Evolutionary conservation across 306 rosid species (phyloP), one percentile per base, ranked within the genome.

Genomic region (Sindora glabra): DNA sequence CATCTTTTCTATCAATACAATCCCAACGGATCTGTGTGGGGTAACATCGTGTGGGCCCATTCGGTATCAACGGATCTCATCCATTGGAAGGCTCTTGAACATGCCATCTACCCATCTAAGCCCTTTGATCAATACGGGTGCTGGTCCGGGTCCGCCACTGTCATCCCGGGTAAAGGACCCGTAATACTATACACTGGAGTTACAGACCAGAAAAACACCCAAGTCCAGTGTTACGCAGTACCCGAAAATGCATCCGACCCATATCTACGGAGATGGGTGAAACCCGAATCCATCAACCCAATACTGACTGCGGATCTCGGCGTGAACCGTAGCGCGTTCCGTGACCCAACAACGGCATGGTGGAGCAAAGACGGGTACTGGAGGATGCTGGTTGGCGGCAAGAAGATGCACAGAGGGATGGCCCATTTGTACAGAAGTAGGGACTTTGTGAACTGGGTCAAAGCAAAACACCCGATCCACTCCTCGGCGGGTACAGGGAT

Each of bases 1-100:
- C 96, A 92, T 52, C 49, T 92, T 0, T 92, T 92, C 68, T 92
- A 92, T 27, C 98, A 92, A 10, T 88, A 79, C 72, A 92, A 92
- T 8, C 95, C 98, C 1, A 76, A 83, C 50, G 96, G 96, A 9
- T 78, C 96, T 0, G 90, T 86, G 18, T 92, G 98, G 98, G 96
- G 96, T 0, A 88, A 92, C 75, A 88, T 92, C 25, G 95, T 86
- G 2, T 88, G 98, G 98, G 98, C 90, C 2, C 98, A 92, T 70
- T 84, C 98, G 1, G 70, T 92, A 0, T 92, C 98, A 2, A 83
- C 46, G 21, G 95, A 92, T 2, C 49, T 92, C 36, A 74, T 88
- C 56, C 83, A 83, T 11, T 92, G 98, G 98, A 65, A 74, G 44
- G 53, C 84, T 10, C 77, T 92, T 9, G 73, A 76, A 8, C 85